phyloP scores from a whole-genome alignment of 495 filamentous ascomycete genomes.

The Cladorrhinum samala region DNA sequence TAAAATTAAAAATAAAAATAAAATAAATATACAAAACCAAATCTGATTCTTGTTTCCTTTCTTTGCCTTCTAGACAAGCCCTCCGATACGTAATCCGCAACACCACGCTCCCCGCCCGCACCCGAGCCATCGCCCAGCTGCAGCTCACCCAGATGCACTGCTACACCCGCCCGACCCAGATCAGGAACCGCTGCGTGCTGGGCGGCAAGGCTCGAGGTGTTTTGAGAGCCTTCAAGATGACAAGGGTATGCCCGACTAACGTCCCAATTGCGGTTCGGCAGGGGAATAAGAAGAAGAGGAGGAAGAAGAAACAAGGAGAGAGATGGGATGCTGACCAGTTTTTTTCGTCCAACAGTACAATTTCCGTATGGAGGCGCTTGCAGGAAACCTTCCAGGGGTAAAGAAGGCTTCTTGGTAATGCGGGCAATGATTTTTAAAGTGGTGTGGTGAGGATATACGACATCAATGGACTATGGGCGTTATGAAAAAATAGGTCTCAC shows the following conservation, averaged over 20 bases:
- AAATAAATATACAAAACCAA: no score
- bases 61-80: conserved; percentile 95
- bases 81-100: conserved; percentile 93
- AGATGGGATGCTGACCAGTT: conserved; percentile 23
- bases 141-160: conserved; percentile 89
- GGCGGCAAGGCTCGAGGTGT: conserved; percentile 83
- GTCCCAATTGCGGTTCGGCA: no score
- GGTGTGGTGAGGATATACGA: no score
- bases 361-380: conserved; percentile 83
- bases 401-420: conserved; percentile 91
- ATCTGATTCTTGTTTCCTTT: no score
- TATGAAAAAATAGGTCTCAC: not conserved
- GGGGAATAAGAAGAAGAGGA: no score
- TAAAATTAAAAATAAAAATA: no score
- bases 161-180: conserved; percentile 89
- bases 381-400: conserved; percentile 85
- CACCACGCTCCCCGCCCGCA: conserved; percentile 71
- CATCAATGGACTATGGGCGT: no score
- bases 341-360: conserved; percentile 57
- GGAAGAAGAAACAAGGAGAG: not conserved
- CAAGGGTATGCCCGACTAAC: conserved; percentile 58
- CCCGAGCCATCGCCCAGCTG: conserved; percentile 83
- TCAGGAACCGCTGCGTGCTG: conserved; percentile 84
- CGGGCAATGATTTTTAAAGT: no score
- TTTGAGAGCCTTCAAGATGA: conserved; percentile 82